Evolutionary conservation across 2,329 filamentous ascomycete species (phyloP).

Genomic region (Ceratocystis destructans): DNA sequence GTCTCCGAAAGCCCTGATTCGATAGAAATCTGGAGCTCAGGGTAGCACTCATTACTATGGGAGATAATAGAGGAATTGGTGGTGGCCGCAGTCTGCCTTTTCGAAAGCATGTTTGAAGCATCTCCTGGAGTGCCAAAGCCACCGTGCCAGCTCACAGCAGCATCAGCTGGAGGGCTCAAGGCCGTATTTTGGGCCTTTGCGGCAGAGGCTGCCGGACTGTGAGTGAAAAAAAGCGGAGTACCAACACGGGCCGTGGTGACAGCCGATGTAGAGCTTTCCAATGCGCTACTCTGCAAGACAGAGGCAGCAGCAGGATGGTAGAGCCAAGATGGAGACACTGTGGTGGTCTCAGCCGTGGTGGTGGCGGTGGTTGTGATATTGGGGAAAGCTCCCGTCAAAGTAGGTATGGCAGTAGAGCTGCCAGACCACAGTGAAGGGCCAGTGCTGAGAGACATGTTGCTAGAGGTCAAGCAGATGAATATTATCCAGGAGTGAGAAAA

Average conservation of each 20-base stretch:
- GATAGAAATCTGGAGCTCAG: conserved; percentile 8
- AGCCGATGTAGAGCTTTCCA: background rate
- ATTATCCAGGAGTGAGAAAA: no score
- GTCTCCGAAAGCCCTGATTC: conserved; percentile 6
- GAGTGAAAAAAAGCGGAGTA: conserved; percentile 8
- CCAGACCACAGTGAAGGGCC: background rate
- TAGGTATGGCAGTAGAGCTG: background rate
- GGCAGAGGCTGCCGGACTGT: background rate
- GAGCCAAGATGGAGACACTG: background rate
- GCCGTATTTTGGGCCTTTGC: background rate
- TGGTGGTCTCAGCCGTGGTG: background rate
- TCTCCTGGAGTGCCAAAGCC: background rate
- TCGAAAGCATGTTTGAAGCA: background rate
- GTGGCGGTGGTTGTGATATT: background rate
- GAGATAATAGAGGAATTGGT: background rate
- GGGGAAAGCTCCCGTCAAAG: background rate
- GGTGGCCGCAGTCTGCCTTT: background rate
- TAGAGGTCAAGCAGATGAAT: background rate
- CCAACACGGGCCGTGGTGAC: conserved; percentile 8
- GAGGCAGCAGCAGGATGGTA: background rate
- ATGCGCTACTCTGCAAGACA: background rate
- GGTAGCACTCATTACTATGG: conserved; percentile 8
- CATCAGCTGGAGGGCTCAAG: background rate
- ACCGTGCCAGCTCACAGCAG: background rate
- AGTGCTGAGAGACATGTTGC: background rate